Evolutionary conservation across 345 rosid species (phyloP), one percentile per base, ranked within the genome.

Genomic region (Syzygium aromaticum): DNA sequence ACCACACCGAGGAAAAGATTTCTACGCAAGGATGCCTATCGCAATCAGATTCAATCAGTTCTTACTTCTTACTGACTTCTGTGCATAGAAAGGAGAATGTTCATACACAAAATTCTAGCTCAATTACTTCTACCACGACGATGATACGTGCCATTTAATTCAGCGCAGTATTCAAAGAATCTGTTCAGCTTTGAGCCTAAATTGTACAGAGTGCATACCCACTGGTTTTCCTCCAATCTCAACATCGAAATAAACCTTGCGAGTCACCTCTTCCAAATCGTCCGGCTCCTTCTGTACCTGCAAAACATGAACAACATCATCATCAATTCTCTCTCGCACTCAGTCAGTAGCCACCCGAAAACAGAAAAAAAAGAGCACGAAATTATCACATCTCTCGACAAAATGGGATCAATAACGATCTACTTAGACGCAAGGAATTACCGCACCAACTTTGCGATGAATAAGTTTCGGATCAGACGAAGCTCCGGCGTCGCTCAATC

Each of bases 171-270:
- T 38, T 73, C 49, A 11, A 43, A 43, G 49, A 73, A 38, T 73
- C 80, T 19, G 49, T 73, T 73, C 82, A 3, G 82, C 49, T 10
- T 19, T 21, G 27, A 73, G 27, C 82, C 38, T 38, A 21, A 9
- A 38, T 73, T 19, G 82, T 73, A 5, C 49, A 21, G 49, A 5
- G 78, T 30, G 78, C 89, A 78, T 89, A 98, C 99, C 99, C 53
- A 92, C 93, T 17, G 96, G 92, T 88, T 95, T 94, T 85, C 99
- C 99, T 90, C 90, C 96, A 86, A 96, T 95, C 92, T 98, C 94
- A 78, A 98, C 89, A 86, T 98, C 99, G 86, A 98, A 98, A 90
- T 90, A 98, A 87, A 98, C 99, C 91, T 94, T 94, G 90, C 93
- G 96, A 3, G 99, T 98, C 77, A 96, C 92, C 88, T 89, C 93